These are phyloP conservation scores for Acrocalymma vagum DNA, from an alignment of 2,329 filamentous ascomycete genomes.

Conservation along the genomic window DNA sequence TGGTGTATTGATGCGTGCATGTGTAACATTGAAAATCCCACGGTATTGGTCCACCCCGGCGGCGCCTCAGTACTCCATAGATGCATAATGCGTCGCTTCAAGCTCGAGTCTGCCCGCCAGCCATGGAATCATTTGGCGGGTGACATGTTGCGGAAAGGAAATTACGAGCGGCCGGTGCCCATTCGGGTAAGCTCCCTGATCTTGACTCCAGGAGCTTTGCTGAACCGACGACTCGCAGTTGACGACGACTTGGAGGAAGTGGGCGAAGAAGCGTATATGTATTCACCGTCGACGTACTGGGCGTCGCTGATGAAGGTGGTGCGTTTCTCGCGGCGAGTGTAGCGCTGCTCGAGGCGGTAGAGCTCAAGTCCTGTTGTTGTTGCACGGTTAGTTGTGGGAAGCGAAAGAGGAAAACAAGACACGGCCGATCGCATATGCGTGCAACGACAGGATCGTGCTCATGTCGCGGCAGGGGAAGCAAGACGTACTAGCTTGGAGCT, in stretches of 20 bases:
- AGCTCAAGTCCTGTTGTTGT: slow-evolving; percentile 75
- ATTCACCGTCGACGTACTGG: slow-evolving; percentile 94
- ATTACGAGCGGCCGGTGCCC: slow-evolving; percentile 36
- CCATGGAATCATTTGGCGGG: no score
- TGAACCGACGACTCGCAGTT: slow-evolving; percentile 39
- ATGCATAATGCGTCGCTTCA: no score
- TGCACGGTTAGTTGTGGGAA: not conserved
- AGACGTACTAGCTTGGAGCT: slow-evolving; percentile 50
- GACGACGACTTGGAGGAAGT: slow-evolving; percentile 39
- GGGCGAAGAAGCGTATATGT: slow-evolving; percentile 70
- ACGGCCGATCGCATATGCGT: slow-evolving; percentile 7
- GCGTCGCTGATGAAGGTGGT: slow-evolving; percentile 90
- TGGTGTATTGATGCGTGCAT: no score
- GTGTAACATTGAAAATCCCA: no score
- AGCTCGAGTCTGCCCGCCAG: no score
- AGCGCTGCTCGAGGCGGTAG: slow-evolving; percentile 93
- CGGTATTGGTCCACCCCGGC: no score
- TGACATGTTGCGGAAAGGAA: no score
- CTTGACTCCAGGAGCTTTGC: slow-evolving; percentile 42
- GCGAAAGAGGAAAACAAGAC: slow-evolving; percentile 1
- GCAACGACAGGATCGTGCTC: slow-evolving; percentile 8
- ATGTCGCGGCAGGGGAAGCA: not conserved
- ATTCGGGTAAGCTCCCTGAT: slow-evolving; percentile 42
- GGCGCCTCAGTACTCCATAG: no score
- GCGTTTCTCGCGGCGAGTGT: slow-evolving; percentile 89